A percentile compares a stretch with the other conserved stretches of the same genome.
Conservation (phyloP, 163 green algal genomes). For the Scenedesmus sp. region DNA sequence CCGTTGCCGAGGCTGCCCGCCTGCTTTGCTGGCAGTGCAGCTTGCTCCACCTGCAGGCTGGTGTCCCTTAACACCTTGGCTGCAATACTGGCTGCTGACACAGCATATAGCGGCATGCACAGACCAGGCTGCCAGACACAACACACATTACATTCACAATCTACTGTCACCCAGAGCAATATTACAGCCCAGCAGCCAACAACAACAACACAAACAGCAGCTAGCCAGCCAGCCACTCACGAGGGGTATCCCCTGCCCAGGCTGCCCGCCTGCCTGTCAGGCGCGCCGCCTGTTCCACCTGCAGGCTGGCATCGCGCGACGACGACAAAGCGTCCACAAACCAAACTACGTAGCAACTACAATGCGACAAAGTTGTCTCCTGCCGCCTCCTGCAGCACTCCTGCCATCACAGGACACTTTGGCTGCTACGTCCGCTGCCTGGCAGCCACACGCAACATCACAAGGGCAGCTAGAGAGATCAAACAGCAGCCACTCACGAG, state of each 20-base stretch:
- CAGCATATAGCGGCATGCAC: constrained; percentile 30
- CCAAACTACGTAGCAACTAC: too few relatives aligned
- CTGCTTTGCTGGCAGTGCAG: not conserved
- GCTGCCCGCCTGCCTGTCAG: not conserved
- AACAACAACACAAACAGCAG: not conserved
- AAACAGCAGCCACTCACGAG: not conserved
- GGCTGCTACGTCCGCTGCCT: too few relatives aligned
- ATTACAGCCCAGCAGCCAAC: too few relatives aligned
- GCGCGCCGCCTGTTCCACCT: constrained; percentile 13
- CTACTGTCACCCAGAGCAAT: too few relatives aligned
- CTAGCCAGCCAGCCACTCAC: not conserved
- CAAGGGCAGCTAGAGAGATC: not conserved
- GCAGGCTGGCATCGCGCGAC: constrained; percentile 61
- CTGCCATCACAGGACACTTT: too few relatives aligned
- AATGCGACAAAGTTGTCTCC: too few relatives aligned
- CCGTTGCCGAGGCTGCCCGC: constrained; percentile 11
- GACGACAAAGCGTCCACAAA: constrained; percentile 44
- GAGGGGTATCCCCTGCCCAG: constrained; percentile 12
- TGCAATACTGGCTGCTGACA: constrained; percentile 91
- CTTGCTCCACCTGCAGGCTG: constrained; percentile 39
- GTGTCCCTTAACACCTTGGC: constrained; percentile 86
- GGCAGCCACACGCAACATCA: too few relatives aligned
- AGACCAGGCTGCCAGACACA: too few relatives aligned
- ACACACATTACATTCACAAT: too few relatives aligned
- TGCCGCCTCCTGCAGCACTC: too few relatives aligned